Evolutionary conservation across 805 yeast genomes (phyloP).

Genomic region (Ascoidea rubescens): DNA sequence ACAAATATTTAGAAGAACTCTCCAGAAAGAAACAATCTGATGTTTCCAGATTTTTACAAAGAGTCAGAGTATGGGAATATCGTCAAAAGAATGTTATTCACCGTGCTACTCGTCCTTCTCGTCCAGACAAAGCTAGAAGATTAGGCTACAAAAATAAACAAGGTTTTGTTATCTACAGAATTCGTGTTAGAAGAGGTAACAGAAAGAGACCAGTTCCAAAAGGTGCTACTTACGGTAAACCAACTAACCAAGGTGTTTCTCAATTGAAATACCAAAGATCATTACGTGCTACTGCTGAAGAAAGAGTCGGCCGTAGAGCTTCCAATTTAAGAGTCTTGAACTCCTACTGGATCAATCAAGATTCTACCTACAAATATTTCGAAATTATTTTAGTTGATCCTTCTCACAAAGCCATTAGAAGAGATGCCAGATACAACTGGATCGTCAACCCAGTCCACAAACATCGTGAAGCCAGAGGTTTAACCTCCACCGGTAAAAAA

Average conservation of each 20-base stretch:
- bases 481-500: slow-evolving; percentile 95
- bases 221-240: slow-evolving; percentile 99
- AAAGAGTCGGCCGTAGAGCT: slow-evolving; percentile 98
- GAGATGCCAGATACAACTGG: slow-evolving; percentile 99
- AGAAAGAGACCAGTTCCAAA: slow-evolving; percentile 99
- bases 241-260: slow-evolving; percentile 99
- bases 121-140: slow-evolving; percentile 99
- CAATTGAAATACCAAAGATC: slow-evolving; percentile 99
- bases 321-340: slow-evolving; percentile 97
- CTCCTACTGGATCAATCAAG: slow-evolving; percentile 99
- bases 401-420: slow-evolving; percentile 95
- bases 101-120: slow-evolving; percentile 97
- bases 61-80: slow-evolving; percentile 99
- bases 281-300: slow-evolving; percentile 97
- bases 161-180: slow-evolving; percentile 97
- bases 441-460: slow-evolving; percentile 99
- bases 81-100: slow-evolving; percentile 97
- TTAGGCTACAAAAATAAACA: slow-evolving; percentile 99
- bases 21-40: slow-evolving; percentile 99
- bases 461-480: slow-evolving; percentile 99
- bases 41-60: slow-evolving; percentile 94
- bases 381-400: slow-evolving; percentile 98
- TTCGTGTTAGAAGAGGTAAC: slow-evolving; percentile 99
- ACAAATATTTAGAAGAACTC: slow-evolving; percentile 98
- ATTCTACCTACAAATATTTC: slow-evolving; percentile 97